Evolutionary conservation across 202 grass and related monocot genomes (phyloP).

Genomic region (Zoysia matrella): DNA sequence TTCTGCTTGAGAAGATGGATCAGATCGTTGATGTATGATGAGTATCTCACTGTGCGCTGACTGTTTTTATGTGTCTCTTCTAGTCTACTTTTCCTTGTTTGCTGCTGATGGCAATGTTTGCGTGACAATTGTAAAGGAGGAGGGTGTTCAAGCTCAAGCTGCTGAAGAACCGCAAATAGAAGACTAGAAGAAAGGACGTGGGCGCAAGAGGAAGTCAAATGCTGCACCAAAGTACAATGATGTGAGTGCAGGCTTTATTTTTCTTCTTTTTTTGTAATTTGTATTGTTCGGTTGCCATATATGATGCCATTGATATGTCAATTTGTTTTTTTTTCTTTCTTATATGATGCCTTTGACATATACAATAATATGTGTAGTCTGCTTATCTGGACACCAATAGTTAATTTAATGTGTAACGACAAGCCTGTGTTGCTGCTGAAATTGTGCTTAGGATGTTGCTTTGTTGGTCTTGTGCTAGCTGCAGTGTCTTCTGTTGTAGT

Average conservation of each 20-base stretch:
- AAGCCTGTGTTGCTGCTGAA: not conserved
- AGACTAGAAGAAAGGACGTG: conserved; percentile 64
- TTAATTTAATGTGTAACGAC: not conserved
- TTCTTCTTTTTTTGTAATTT: not conserved
- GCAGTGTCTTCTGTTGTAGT: not conserved
- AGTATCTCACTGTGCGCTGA: not conserved
- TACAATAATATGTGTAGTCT: not conserved
- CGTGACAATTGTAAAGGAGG: conserved; percentile 43
- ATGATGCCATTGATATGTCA: no score
- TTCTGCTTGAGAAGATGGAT: conserved; percentile 98
- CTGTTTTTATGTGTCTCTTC: not conserved
- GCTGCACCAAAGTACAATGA: conserved; percentile 67
- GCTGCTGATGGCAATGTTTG: conserved; percentile 15
- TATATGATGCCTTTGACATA: conserved; percentile 10
- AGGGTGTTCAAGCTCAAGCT: conserved; percentile 44
- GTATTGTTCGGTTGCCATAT: not conserved
- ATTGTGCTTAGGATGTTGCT: not conserved
- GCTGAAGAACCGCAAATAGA: conserved; percentile 50
- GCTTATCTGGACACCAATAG: not conserved
- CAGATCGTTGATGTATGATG: conserved; percentile 64
- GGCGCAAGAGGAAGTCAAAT: conserved; percentile 66
- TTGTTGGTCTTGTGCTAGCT: not conserved
- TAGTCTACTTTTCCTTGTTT: conserved; percentile 8
- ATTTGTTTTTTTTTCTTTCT: no score
- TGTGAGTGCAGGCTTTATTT: conserved; percentile 54